These are phyloP conservation scores for Exsudoporus frostii DNA, from an alignment of 768 basidiomycete species.

Conservation along the genomic window DNA sequence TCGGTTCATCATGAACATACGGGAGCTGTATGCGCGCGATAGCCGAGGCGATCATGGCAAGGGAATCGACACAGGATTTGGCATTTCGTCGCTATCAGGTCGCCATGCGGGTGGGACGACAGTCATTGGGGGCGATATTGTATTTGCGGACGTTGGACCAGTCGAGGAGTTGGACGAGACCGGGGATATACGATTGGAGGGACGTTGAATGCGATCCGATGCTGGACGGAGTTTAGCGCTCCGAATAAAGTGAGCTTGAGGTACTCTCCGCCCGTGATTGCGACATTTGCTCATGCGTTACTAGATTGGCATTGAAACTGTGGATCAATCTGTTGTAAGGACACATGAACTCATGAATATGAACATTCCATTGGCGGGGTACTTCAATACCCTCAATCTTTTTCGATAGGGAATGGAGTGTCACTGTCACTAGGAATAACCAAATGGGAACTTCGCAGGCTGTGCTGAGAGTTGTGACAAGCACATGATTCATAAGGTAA, in stretches of 20 bases:
- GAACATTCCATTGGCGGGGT: too few species aligned
- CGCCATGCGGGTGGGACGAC: not conserved
- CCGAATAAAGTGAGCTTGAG: not conserved
- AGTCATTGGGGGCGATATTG: not conserved
- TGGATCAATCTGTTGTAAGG: not conserved
- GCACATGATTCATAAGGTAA: too few species aligned
- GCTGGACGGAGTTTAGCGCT: not conserved
- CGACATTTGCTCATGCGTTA: not conserved
- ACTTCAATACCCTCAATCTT: too few species aligned
- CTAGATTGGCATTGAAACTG: not conserved
- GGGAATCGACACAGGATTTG: not conserved
- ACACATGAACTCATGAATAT: too few species aligned
- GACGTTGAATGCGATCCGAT: not conserved
- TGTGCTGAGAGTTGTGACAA: too few species aligned
- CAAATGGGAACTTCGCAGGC: too few species aligned
- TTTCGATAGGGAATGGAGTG: too few species aligned
- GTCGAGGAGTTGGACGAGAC: not conserved
- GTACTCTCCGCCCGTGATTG: not conserved
- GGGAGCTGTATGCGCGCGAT: not conserved
- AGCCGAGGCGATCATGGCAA: not conserved
- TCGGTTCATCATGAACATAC: not conserved
- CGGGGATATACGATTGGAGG: not conserved
- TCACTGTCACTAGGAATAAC: too few species aligned
- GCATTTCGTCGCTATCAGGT: not conserved
- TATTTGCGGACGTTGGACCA: not conserved